Conservation (phyloP, 768 basidiomycete species). For the Cystobasidium ongulense region DNA sequence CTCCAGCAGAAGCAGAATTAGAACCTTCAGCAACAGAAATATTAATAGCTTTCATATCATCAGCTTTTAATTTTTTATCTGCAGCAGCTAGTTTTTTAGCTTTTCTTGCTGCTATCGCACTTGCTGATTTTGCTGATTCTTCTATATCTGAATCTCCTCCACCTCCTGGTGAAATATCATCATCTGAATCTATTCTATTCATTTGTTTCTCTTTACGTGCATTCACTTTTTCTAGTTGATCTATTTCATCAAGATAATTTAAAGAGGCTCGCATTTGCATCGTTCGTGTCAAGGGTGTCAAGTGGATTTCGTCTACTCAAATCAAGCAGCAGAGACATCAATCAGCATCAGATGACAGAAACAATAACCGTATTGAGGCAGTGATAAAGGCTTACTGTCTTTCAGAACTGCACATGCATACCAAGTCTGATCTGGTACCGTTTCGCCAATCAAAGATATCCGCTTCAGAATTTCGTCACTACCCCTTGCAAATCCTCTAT, state of each 20-base stretch:
- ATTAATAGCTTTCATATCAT: slow-evolving; percentile 12
- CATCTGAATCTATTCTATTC: slow-evolving; percentile 35
- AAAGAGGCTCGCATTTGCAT: slow-evolving; percentile 43
- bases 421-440: slow-evolving; percentile 43
- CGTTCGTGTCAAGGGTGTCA: slow-evolving; percentile 42
- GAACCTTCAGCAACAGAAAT: slow-evolving; percentile 18
- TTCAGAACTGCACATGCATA: slow-evolving; percentile 43
- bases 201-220: slow-evolving; percentile 35
- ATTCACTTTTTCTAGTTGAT: slow-evolving; percentile 34
- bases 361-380: no score
- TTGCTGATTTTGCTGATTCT: slow-evolving; percentile 13
- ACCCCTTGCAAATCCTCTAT: slow-evolving; percentile 22
- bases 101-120: slow-evolving; percentile 6
- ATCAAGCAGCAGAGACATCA: background rate
- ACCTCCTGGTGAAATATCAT: background rate
- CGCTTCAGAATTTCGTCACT: slow-evolving; percentile 34
- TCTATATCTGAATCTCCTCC: slow-evolving; percentile 17
- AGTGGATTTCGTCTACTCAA: slow-evolving; percentile 44
- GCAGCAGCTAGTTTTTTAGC: slow-evolving; percentile 17
- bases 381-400: slow-evolving; percentile 40
- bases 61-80: slow-evolving; percentile 9
- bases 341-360: background rate
- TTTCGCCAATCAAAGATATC: slow-evolving; percentile 37
- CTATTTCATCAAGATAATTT: slow-evolving; percentile 43
- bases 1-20: background rate